Evolutionary conservation across 2,329 filamentous ascomycete genomes (phyloP), one percentile per base, ranked within the genome.

Genomic region (Claviceps capensis): DNA sequence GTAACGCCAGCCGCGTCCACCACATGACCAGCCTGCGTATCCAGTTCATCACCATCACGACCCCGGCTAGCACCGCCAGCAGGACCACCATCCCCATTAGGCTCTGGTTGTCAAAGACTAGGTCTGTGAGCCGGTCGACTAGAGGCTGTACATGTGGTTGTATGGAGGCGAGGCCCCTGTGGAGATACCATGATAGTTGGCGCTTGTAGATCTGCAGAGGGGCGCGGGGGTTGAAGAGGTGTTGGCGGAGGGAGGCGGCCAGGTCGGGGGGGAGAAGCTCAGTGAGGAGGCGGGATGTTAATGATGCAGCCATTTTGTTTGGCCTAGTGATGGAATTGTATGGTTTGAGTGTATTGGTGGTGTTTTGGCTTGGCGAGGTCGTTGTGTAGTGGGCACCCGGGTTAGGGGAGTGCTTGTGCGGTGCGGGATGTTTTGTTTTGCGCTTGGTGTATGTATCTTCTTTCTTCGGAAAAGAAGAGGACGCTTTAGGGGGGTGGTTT

Each of bases 11-110:
- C n/a, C 77, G 72, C 50, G 88, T 78, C 81, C 88, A 88, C 71
- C 83, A 94, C 62, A 88, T 71, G 53, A 95, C 73, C 19, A 88
- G 69, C 54, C 87, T 78, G 55, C 82, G 81, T 17, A 88, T 71
- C 70, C 85, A 84, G 63, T 83, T 77, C 57, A 93, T 72, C 52
- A 90, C 64, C 62, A 88, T 72, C 49, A 91, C 66, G 52, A 82
- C 68, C 34, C 82, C 58, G 45, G 83, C 67, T 52, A 69, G 55
- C 14, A 67, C 55, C 30, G 65, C 58, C 38, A 67, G 60, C 47
- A 67, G 63, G 13, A 67, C 58, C 48, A 67, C 53, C 50, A 65
- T 52, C 50, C 63, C 62, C 53, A 64, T 58, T 44, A 63, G 54
- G 44, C 63, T 63, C 58, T 67, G 63, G 61, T 69, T 65, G 22